Conservation (phyloP, 345 rosid species). For the Moricandia arvensis region DNA sequence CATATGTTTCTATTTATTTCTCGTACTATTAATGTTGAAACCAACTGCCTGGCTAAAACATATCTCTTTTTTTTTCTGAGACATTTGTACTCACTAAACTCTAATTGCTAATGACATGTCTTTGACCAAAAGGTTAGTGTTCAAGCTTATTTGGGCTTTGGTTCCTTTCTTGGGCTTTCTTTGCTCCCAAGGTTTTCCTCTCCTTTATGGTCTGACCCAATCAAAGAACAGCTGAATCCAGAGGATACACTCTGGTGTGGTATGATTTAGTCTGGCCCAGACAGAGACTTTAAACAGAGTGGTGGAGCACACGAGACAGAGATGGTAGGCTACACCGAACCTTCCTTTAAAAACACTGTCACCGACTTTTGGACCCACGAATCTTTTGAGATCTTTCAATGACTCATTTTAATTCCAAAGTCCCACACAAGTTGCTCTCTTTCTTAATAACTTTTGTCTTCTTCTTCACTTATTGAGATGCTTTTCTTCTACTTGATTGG, state of each 20-base stretch:
- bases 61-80: too few relatives aligned
- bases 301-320: conserved; percentile 12
- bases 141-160: not conserved
- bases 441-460: not conserved
- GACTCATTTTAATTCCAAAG: conserved; percentile 27
- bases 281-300: conserved; percentile 8
- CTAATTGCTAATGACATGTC: not conserved
- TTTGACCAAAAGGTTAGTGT: not conserved
- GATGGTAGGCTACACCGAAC: conserved; percentile 28
- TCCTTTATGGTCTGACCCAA: not conserved
- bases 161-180: not conserved
- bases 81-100: not conserved
- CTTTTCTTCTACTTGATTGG: conserved; percentile 20
- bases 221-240: not conserved
- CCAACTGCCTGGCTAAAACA: too few relatives aligned
- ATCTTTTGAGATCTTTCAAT: conserved; percentile 23
- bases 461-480: not conserved
- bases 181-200: not conserved
- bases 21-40: too few relatives aligned
- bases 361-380: conserved; percentile 35
- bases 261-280: conserved; percentile 6
- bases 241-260: not conserved
- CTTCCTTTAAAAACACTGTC: conserved; percentile 19
- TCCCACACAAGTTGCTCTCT: conserved; percentile 31
- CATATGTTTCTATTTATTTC: not conserved